Percentiles rank a stretch among this genome's conserved stretches.
phyloP scores from a whole-genome alignment of 1,284 basidiomycete genomes.

The Malassezia yamatoensis region DNA sequence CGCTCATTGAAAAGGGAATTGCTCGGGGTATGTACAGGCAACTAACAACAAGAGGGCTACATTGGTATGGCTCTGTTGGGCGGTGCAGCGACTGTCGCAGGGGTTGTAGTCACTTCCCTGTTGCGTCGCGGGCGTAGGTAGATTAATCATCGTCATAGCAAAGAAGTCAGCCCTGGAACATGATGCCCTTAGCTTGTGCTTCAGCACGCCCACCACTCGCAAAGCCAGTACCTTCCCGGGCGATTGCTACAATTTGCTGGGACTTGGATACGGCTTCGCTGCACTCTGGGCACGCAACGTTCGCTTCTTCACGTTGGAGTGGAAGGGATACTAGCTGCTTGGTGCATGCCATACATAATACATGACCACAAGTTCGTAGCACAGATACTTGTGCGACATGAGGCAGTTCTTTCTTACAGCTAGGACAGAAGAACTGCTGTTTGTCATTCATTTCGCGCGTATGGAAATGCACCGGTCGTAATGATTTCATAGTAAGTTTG shows the following conservation, averaged over 20 bases:
- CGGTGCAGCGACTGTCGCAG: constrained; percentile 74
- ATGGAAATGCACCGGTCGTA: constrained; percentile 8
- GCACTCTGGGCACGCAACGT: constrained; percentile 12
- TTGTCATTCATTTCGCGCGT: constrained; percentile 1
- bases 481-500: constrained; percentile 10
- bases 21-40: constrained; percentile 59
- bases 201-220: constrained; percentile 13
- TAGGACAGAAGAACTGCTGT: constrained; percentile 13
- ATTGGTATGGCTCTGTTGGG: constrained; percentile 89
- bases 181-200: constrained; percentile 6
- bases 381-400: constrained; percentile 2
- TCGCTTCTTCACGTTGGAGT: neutral
- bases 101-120: constrained; percentile 68
- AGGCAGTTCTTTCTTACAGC: constrained; percentile 16
- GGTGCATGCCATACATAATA: constrained; percentile 12
- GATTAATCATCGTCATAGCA: neutral
- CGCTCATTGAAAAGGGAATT: constrained; percentile 77
- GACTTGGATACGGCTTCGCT: neutral
- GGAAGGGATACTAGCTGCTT: constrained; percentile 5
- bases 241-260: constrained; percentile 9
- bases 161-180: constrained; percentile 12
- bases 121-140: constrained; percentile 26
- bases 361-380: constrained; percentile 14
- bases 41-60: constrained; percentile 61
- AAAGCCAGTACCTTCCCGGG: constrained; percentile 18